Percentiles rank a stretch among this genome's conserved stretches.
These are phyloP conservation scores for Thelonectria olida DNA, from an alignment of 2,329 filamentous ascomycete species.

Conservation along the genomic window DNA sequence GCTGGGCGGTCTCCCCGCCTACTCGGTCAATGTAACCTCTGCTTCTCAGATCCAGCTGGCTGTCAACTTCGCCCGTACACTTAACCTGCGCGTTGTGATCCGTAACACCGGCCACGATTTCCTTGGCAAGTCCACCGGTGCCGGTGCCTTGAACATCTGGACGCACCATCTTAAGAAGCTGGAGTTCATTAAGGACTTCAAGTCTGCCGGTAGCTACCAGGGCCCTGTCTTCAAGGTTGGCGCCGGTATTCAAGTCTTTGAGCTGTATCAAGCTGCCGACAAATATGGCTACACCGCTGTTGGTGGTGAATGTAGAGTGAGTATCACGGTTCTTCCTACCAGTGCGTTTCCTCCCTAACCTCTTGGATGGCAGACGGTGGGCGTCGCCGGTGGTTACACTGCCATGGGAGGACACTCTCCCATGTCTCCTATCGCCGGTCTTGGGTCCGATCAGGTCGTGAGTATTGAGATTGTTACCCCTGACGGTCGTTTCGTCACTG, in stretches of 20 bases:
- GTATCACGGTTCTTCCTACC: too few species aligned
- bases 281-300: conserved; percentile 49
- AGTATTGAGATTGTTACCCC: conserved; percentile 64
- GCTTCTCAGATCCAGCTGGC: conserved; percentile 43
- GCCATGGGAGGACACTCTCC: conserved; percentile 66
- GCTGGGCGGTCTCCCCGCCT: conserved; percentile 53
- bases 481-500: conserved; percentile 55
- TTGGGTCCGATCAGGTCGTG: conserved; percentile 68
- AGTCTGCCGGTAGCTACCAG: conserved; percentile 50
- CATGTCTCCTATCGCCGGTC: conserved; percentile 61
- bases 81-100: conserved; percentile 49
- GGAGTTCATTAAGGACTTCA: conserved; percentile 51
- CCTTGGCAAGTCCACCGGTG: conserved; percentile 48
- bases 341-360: too few species aligned
- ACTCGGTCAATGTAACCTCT: conserved; percentile 47
- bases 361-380: conserved; percentile 58
- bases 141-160: conserved; percentile 50
- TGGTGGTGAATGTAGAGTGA: conserved; percentile 58
- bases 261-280: conserved; percentile 54
- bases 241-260: conserved; percentile 60
- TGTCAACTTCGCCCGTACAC: conserved; percentile 49
- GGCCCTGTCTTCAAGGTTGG: conserved; percentile 63
- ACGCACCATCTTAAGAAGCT: conserved; percentile 53
- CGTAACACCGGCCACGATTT: conserved; percentile 46
- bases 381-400: conserved; percentile 67